Conservation (phyloP, 768 basidiomycete genomes). For the Trametes sanguinea region DNA sequence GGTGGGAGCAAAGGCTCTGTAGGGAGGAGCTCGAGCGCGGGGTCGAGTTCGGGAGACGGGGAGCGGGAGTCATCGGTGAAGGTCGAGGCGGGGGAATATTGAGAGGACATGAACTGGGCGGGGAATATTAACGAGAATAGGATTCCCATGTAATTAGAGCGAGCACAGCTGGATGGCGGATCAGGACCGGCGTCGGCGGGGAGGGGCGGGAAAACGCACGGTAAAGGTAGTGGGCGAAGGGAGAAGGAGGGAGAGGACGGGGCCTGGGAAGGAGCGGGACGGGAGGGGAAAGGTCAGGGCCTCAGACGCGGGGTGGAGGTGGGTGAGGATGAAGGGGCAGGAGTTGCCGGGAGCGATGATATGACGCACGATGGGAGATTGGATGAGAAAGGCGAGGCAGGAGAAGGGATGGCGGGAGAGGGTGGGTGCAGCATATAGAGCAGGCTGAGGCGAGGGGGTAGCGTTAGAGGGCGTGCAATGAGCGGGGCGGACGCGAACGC, state of each 20-base stretch:
- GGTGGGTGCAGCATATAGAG: conserved; percentile 27
- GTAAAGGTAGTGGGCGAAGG: conserved; percentile 16
- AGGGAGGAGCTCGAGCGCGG: conserved; percentile 15
- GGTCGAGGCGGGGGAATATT: conserved; percentile 23
- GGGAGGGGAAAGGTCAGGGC: conserved; percentile 21
- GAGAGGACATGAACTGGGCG: conserved; percentile 32
- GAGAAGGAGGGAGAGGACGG: conserved; percentile 15
- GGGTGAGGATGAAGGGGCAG: neutral
- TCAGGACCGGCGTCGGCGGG: conserved; percentile 8
- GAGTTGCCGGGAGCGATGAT: neutral
- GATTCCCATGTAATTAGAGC: conserved; percentile 34
- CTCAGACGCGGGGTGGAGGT: conserved; percentile 25
- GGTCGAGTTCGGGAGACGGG: conserved; percentile 22
- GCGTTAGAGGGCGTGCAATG: neutral
- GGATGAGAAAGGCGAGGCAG: conserved; percentile 16
- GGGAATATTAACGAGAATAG: conserved; percentile 33
- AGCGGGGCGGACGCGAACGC: neutral
- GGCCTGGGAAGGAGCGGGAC: conserved; percentile 16
- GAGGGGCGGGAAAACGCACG: conserved; percentile 14
- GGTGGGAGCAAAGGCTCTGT: conserved; percentile 1
- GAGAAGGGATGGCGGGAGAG: conserved; percentile 15
- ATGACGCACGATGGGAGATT: conserved; percentile 17
- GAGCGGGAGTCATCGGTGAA: conserved; percentile 28
- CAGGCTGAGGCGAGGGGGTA: conserved; percentile 3
- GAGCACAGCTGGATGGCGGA: conserved; percentile 1